A percentile compares a stretch with the other conserved stretches of the same genome.
phyloP scores from a whole-genome alignment of 768 basidiomycete genomes.

The Boletus pseudo-olivaceus region DNA sequence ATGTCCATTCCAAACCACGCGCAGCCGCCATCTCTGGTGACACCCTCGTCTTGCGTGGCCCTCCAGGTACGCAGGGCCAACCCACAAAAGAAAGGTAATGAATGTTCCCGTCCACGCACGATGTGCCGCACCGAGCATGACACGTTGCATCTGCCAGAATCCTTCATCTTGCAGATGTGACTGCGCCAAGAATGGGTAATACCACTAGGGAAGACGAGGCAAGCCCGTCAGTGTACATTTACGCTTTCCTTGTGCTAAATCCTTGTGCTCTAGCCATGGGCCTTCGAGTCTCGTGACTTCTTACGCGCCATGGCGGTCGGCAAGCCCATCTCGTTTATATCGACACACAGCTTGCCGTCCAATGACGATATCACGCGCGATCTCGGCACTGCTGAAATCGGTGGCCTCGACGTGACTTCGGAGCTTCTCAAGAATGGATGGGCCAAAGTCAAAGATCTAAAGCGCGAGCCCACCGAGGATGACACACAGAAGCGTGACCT shows the following conservation, averaged over 20 bases:
- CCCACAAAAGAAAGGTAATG: constrained; percentile 84
- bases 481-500: constrained; percentile 68
- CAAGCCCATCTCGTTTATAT: constrained; percentile 83
- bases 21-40: constrained; percentile 89
- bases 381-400: constrained; percentile 71
- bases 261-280: constrained; percentile 59
- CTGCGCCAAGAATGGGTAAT: constrained; percentile 82
- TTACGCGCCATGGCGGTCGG: constrained; percentile 82
- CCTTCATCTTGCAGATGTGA: constrained; percentile 84
- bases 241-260: neutral
- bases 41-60: constrained; percentile 78
- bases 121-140: constrained; percentile 7
- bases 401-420: constrained; percentile 64
- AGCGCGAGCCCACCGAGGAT: constrained; percentile 78
- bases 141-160: constrained; percentile 46
- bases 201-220: constrained; percentile 88
- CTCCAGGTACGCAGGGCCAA: constrained; percentile 77
- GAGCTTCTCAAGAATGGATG: constrained; percentile 89
- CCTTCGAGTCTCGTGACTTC: constrained; percentile 92
- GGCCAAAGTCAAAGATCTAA: constrained; percentile 87
- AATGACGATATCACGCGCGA: constrained; percentile 78
- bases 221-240: constrained; percentile 7
- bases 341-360: constrained; percentile 74
- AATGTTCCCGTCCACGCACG: neutral
- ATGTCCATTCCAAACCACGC: constrained; percentile 7